Conservation (phyloP, 208 protist genomes). For the Wallacemonas collosoma region DNA sequence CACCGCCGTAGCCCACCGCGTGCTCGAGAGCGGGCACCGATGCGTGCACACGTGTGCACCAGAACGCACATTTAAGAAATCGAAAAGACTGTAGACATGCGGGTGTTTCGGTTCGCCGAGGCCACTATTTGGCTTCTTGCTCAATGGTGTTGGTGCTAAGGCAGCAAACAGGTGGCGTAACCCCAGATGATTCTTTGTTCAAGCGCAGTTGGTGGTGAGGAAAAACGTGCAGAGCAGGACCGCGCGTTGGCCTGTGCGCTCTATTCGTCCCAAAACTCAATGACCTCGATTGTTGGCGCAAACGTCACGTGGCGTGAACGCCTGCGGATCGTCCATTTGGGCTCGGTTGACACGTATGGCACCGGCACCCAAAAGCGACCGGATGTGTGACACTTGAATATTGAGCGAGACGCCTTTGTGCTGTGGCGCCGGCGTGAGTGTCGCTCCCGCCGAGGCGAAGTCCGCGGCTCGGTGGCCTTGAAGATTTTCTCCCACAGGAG, state of each 20-base stretch:
- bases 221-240: too few species aligned
- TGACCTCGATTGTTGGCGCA: conserved; percentile 10
- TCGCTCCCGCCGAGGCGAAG: background rate
- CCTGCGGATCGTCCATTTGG: conserved; percentile 6
- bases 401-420: background rate
- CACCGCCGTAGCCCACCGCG: too few species aligned
- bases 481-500: background rate
- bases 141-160: too few species aligned
- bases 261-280: conserved; percentile 12
- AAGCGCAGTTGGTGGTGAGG: too few species aligned
- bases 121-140: too few species aligned
- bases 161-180: too few species aligned
- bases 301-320: conserved; percentile 8
- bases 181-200: too few species aligned
- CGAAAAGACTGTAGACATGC: too few species aligned
- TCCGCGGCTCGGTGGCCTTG: background rate
- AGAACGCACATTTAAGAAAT: too few species aligned
- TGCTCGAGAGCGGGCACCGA: too few species aligned
- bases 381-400: background rate
- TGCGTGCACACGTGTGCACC: too few species aligned
- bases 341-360: conserved; percentile 7
- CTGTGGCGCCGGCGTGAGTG: background rate
- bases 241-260: background rate
- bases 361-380: conserved; percentile 3
- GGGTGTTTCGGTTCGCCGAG: too few species aligned